Percentiles rank a stretch among this genome's conserved stretches.
Conservation (phyloP, 2,329 filamentous ascomycete species). For the Sordariomycetes sp. region DNA sequence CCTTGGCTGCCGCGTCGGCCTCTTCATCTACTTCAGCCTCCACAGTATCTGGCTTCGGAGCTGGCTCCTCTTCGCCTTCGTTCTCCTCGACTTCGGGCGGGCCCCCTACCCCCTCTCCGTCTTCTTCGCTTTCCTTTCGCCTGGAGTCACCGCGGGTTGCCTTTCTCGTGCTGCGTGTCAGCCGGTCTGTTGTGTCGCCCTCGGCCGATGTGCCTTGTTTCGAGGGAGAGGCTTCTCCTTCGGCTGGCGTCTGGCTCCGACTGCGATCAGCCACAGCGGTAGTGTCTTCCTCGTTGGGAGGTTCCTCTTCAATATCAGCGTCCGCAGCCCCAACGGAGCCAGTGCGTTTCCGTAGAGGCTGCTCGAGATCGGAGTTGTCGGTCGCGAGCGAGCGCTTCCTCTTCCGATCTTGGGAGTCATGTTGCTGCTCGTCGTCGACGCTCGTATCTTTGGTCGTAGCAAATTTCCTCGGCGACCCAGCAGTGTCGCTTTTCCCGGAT, state of each 20-base stretch:
- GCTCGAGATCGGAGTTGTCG: conserved; percentile 35
- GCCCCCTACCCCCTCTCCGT: conserved; percentile 20
- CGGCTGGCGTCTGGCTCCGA: not conserved
- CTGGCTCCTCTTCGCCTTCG: conserved; percentile 25
- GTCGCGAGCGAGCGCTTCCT: conserved; percentile 37
- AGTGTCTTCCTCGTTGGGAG: conserved; percentile 16
- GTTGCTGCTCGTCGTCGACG: conserved; percentile 18
- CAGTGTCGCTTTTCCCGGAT: conserved; percentile 26
- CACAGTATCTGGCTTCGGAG: conserved; percentile 41
- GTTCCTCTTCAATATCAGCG: conserved; percentile 20
- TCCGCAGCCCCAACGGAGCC: conserved; percentile 32
- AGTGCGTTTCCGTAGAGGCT: conserved; percentile 45
- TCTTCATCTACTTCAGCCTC: conserved; percentile 52
- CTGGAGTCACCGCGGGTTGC: conserved; percentile 26
- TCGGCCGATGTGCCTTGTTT: conserved; percentile 18
- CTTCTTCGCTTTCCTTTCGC: conserved; percentile 11
- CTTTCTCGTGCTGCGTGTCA: conserved; percentile 26
- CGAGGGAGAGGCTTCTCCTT: conserved; percentile 11
- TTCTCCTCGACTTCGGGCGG: conserved; percentile 21
- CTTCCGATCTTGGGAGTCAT: conserved; percentile 30
- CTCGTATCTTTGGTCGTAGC: conserved; percentile 14
- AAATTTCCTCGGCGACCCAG: conserved; percentile 25
- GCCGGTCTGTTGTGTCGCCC: conserved; percentile 19
- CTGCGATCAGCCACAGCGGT: conserved; percentile 22
- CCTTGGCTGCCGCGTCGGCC: conserved; percentile 46